Conservation (phyloP, 108 stramenopile genomes). For the Nannochloropsis oceanica region DNA sequence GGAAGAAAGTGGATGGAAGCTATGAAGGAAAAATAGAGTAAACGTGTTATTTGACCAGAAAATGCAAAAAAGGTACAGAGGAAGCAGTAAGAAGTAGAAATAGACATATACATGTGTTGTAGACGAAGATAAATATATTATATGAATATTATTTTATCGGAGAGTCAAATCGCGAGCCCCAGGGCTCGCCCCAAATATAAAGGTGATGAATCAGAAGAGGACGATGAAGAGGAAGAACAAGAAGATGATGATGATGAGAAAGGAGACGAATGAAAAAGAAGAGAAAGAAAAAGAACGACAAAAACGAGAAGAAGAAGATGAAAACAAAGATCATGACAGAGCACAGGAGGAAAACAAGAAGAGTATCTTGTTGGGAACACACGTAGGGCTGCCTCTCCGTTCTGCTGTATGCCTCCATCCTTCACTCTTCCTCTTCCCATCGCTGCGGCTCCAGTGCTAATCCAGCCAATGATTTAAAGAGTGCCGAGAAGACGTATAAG, state of each 20-base stretch:
- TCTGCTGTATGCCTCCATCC: background rate
- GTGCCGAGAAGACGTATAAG: too few relatives aligned
- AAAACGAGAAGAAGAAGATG: background rate
- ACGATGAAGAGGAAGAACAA: background rate
- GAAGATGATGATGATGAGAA: too few relatives aligned
- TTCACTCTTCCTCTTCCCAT: background rate
- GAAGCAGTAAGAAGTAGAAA: background rate
- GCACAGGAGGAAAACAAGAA: background rate
- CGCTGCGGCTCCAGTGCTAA: background rate
- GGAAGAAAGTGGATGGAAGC: background rate
- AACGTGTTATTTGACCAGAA: background rate
- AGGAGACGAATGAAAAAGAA: background rate
- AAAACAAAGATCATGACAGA: background rate
- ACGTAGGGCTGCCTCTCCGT: background rate
- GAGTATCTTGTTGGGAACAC: background rate
- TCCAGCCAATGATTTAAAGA: too few relatives aligned
- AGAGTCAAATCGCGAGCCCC: too few relatives aligned
- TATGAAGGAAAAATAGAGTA: background rate
- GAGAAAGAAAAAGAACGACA: background rate
- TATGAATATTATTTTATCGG: too few relatives aligned
- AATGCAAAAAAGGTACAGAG: background rate
- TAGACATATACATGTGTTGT: background rate
- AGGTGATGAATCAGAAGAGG: background rate
- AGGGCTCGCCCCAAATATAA: too few relatives aligned
- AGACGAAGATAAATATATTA: too few relatives aligned